Evolutionary conservation across 257 asterid species (phyloP), one percentile per base, ranked within the genome.

Genomic region (Penstemon eatonii): DNA sequence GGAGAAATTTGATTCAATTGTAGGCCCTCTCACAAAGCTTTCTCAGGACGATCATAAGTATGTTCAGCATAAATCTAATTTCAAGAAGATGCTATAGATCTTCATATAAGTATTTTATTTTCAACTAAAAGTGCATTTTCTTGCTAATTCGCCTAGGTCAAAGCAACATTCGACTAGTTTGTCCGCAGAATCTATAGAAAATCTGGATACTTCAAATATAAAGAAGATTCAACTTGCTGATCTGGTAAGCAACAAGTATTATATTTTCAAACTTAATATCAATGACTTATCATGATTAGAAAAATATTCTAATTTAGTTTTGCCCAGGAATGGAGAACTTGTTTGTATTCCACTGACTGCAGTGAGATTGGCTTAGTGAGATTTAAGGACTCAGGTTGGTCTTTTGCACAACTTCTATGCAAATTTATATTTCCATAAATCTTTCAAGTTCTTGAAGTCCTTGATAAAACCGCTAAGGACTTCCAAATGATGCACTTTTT

Each of bases 321-420:
- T 73, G 59, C 67, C 73, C 69, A 91, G 98, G 97, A 85, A 59
- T 90, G 98, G 97, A 81, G 80, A 78, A 78, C 80, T 45, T 58
- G 83, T 73, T 76, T 82, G 82, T 85, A 82, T 78, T 84, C 90
- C 63, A 92, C 92, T 3, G 98, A 89, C 73, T 88, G 91, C 85
- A 80, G 96, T 54, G 98, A 92, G 86, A 81, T 89, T 80, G 96
- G 93, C 77, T 90, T 89, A 41, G 97, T 92, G 59, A 67, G 76
- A 33, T 59, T 85, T 66, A 75, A 73, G 68, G 85, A 81, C 67
- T 75, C 96, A 74, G 98, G 98, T 89, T 80, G 59, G 84, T 79
- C 63, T 71, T 74, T 62, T 52, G 25, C 56, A 57, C 37, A 51
- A 13, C 45, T n/a, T 62, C 12, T 8, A 25, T 73, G 40, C 52